Base-by-base conservation (phyloP, 2,329 filamentous ascomycete genomes). In the Aspergillus sclerotialis region DNA sequence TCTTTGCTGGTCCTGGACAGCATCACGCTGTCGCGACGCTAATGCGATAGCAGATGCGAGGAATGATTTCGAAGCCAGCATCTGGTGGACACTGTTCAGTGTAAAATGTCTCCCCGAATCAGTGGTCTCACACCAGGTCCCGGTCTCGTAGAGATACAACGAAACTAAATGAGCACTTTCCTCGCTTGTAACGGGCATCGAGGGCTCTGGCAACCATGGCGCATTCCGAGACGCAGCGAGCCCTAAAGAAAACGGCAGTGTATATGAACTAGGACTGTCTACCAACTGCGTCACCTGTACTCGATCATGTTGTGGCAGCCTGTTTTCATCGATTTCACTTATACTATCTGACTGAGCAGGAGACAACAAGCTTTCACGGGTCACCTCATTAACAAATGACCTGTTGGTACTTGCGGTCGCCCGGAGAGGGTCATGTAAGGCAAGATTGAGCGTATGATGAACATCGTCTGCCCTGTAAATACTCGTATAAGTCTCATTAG, bases 121-220 rank as follows among this genome's bases (percentile, higher is more conserved):
- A n/a, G 42, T 44, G 6, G 42, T 42, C 28, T 44, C 42, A n/a
- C 39, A 42, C 39, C 37, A 39, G 6, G 31, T 39, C 4, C 37
- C 37, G 21, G 37, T 42, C 25, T 39, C 37, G 7, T 23, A 26
- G 12, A 37, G 8, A 21, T 38, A 44, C 9, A 29, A 36, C n/a
- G 33, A 41, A 9, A 44, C 30, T 9, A 44, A 25, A 15, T 16
- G 26, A 12, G 35, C 17, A 13, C 31, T 41, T 11, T 43, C 36
- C 17, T 12, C 32, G 18, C 26, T 33, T 13, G 36, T 29, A 16
- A 42, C 33, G 15, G 36, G 36, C 24, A 31, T 12, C 19, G 29
- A 23, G 14, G 34, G 28, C 11, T 16, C 18, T 31, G 28, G 34
- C 10, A 16, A 21, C 19, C 19, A 23, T n/a, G 34, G 14, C 11